Base-by-base conservation (phyloP, 2,329 filamentous ascomycete species). In the Diaporthe sp. region DNA sequence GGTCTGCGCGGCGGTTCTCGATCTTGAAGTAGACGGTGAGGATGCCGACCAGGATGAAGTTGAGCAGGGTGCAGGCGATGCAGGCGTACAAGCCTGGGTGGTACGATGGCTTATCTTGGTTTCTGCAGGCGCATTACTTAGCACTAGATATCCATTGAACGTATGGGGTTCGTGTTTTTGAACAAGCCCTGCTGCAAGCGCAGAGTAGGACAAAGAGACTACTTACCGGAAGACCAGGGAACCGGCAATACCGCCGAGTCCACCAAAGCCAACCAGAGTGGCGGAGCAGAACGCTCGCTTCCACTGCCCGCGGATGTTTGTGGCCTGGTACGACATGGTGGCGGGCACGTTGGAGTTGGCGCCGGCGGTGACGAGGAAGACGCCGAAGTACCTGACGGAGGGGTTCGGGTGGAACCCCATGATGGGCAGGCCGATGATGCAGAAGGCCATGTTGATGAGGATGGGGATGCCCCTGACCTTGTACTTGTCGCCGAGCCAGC, bases 221-320 rank as follows among this genome's bases (percentile, higher is more conserved):
- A 54, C 71, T 84, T 80, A 78, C 92, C 88, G 76, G 84, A 96
- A 97, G 15, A 96, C 92, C 73, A 95, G 86, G 77, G 90, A 91
- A 35, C 94, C 94, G 1, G 90, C 90, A 77, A 97, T 97, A 45
- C 95, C 94, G 50, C 95, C 95, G 35, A 97, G 86, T 3, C 93
- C 94, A 10, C 94, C 94, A 67, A 94, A 91, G 1, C 92, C 93
- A 4, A 97, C 93, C 2, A 96, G 88, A 0, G 92, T 93, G 3
- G 94, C 93, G 75, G 91, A 94, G 81, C 91, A 92, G 78, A 97
- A 92, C 0, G 94, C 94, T 64, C 95, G 91, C 85, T 96, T 97
- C 94, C 94, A 97, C 84, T 97, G 94, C 0, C 94, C 95, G 71
- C 94, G 92, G 80, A 97, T 93, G 83, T 97, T 97, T 84, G 96